Conservation (phyloP, 768 basidiomycete genomes). For the Boletus insuetus region DNA sequence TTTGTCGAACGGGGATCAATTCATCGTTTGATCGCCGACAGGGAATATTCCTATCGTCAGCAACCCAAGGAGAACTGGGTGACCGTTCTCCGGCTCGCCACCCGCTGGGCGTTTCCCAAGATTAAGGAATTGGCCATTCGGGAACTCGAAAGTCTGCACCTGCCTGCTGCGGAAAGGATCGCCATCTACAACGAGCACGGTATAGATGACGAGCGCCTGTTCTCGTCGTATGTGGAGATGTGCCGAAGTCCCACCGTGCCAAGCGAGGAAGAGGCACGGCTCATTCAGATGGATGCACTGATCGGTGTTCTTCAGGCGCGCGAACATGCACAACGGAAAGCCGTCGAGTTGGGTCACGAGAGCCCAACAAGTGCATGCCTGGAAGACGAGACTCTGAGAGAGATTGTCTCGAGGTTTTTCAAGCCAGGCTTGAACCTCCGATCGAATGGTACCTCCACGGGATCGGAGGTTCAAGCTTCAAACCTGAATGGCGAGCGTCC, state of each 20-base stretch:
- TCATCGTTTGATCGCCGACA: constrained; percentile 21
- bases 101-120: constrained; percentile 53
- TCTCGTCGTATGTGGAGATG: constrained; percentile 51
- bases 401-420: constrained; percentile 35
- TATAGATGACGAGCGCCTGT: constrained; percentile 49
- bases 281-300: constrained; percentile 54
- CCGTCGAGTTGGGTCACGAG: constrained; percentile 26
- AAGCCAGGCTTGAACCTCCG: constrained; percentile 18
- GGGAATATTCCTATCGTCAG: constrained; percentile 52
- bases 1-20: background rate
- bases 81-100: constrained; percentile 50
- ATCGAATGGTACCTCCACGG: constrained; percentile 12
- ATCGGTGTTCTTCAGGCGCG: constrained; percentile 53
- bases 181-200: constrained; percentile 52
- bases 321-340: constrained; percentile 43
- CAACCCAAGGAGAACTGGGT: constrained; percentile 52
- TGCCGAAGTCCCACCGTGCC: constrained; percentile 53
- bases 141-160: constrained; percentile 47
- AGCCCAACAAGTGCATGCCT: constrained; percentile 34
- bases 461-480: constrained; percentile 18
- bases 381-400: constrained; percentile 28
- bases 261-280: constrained; percentile 48
- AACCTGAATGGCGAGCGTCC: constrained; percentile 3
- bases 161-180: constrained; percentile 52
- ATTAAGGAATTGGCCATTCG: constrained; percentile 52